Conservation (phyloP, 148 eudicot species). For the Arbutus unedo region DNA sequence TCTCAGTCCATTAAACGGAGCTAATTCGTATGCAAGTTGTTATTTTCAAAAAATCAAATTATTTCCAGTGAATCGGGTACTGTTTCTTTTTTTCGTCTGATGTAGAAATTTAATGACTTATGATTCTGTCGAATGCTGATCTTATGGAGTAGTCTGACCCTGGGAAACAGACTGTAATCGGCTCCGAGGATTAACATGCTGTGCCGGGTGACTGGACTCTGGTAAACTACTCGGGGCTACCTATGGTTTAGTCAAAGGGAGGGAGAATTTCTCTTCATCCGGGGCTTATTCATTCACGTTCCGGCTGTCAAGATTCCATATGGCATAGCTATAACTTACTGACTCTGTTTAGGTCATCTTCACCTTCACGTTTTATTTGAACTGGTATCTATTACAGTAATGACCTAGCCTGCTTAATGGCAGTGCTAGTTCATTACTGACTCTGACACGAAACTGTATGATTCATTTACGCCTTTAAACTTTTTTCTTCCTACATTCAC, state of each 20-base stretch:
- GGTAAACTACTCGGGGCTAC: too few species aligned
- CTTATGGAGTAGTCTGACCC: too few species aligned
- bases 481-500: too few species aligned
- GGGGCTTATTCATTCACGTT: background rate
- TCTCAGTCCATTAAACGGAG: background rate
- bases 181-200: too few species aligned
- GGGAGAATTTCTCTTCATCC: too few species aligned
- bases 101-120: background rate
- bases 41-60: background rate
- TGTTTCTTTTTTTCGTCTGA: background rate
- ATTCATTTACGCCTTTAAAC: too few species aligned
- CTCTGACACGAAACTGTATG: background rate
- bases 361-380: too few species aligned
- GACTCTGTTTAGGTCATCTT: too few species aligned
- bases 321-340: background rate
- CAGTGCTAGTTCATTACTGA: background rate
- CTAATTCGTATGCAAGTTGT: background rate
- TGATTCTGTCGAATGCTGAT: background rate
- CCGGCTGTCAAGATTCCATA: background rate
- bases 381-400: background rate
- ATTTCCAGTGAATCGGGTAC: too few species aligned
- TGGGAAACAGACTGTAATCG: too few species aligned
- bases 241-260: too few species aligned
- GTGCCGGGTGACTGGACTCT: too few species aligned
- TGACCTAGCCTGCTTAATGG: background rate